These are phyloP conservation scores for Saccharum spontaneum DNA, from an alignment of 176 grass and related monocot species.

Conservation along the genomic window DNA sequence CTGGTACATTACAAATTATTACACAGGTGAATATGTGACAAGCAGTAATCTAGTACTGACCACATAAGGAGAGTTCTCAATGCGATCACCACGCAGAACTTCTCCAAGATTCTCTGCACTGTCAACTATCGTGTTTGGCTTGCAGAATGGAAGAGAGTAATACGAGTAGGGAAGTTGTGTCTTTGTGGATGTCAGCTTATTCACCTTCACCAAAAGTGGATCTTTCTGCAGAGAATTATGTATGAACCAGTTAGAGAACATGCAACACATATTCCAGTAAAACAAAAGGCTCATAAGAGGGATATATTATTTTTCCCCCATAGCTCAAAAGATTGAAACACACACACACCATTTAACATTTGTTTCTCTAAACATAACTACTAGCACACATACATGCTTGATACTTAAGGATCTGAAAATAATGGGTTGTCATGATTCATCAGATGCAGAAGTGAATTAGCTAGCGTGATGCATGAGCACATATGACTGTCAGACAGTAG, in stretches of 20 bases:
- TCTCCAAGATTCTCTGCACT: no score
- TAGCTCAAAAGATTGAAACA: not conserved
- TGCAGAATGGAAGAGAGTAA: constrained; percentile 69
- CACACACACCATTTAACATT: not conserved
- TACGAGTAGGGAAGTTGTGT: constrained; percentile 62
- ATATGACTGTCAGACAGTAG: not conserved
- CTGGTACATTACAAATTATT: not conserved
- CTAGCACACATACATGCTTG: not conserved
- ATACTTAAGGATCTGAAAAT: not conserved
- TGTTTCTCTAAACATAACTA: not conserved
- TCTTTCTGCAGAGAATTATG: constrained; percentile 23
- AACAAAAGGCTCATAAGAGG: not conserved
- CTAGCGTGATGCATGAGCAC: not conserved
- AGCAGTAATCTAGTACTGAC: constrained; percentile 22
- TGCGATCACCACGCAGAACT: no score
- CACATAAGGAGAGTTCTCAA: no score
- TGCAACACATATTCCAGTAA: not conserved
- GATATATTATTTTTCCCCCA: not conserved
- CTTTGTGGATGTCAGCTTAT: constrained; percentile 60
- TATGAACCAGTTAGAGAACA: not conserved
- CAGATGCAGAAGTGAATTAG: not conserved
- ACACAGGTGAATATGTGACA: no score
- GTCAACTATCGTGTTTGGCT: constrained; percentile 46
- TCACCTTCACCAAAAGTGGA: constrained; percentile 53
- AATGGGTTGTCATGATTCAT: not conserved